These are phyloP conservation scores for Rubus idaeus DNA, from an alignment of 306 rosid species.

Conservation along the genomic window DNA sequence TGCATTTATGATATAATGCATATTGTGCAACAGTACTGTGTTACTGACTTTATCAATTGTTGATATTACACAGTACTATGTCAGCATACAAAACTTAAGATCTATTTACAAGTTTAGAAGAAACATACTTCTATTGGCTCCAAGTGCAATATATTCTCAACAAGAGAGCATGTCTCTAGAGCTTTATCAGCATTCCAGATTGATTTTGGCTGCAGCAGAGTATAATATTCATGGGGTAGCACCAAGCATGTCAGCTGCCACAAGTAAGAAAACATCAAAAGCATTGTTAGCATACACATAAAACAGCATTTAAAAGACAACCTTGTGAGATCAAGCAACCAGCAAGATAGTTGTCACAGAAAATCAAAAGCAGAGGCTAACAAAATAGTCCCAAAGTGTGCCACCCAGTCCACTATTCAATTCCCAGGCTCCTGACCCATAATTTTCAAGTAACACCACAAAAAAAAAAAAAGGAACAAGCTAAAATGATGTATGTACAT, in stretches of 20 bases:
- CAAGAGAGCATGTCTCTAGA: slow-evolving; percentile 63
- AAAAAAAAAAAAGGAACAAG: neutral
- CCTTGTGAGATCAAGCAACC: neutral
- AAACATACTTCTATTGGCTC: slow-evolving; percentile 81
- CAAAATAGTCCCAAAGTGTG: no score
- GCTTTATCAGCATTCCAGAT: slow-evolving; percentile 79
- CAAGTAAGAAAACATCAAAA: slow-evolving; percentile 33
- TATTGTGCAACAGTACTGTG: neutral
- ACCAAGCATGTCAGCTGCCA: slow-evolving; percentile 84
- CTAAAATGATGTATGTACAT: neutral
- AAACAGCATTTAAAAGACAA: slow-evolving; percentile 3
- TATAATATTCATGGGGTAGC: slow-evolving; percentile 59
- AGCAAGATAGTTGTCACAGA: slow-evolving; percentile 7
- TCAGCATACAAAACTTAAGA: neutral
- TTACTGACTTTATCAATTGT: neutral
- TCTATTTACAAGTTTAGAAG: neutral
- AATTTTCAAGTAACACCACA: neutral
- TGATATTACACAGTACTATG: neutral
- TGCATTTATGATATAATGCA: slow-evolving; percentile 2
- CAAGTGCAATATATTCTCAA: slow-evolving; percentile 85
- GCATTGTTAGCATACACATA: slow-evolving; percentile 15
- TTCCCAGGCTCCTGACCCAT: neutral
- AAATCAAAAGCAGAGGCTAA: slow-evolving; percentile 15
- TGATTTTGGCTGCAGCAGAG: slow-evolving; percentile 70
- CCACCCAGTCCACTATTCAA: neutral